Evolutionary conservation across 2,329 filamentous ascomycete genomes (phyloP).

Genomic region (Neonectria neomacrospora): DNA sequence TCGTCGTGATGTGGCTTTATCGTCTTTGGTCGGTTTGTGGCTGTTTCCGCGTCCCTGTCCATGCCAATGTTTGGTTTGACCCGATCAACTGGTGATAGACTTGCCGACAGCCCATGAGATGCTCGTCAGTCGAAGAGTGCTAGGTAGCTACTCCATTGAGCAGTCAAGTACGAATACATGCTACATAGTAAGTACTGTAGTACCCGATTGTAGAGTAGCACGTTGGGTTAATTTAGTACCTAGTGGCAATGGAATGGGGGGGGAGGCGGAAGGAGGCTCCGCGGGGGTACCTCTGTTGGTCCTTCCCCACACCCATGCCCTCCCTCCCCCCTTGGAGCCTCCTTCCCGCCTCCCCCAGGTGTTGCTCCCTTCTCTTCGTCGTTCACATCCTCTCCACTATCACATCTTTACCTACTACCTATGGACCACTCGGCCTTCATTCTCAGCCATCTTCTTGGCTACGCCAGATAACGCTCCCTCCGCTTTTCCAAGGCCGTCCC

Average conservation of each 20-base stretch:
- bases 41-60: too few species aligned
- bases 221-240: too few species aligned
- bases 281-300: too few species aligned
- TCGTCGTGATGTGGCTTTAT: too few species aligned
- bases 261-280: background rate
- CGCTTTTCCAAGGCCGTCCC: background rate
- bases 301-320: background rate
- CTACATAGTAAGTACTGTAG: too few species aligned
- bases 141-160: too few species aligned
- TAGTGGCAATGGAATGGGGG: background rate
- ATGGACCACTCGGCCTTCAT: background rate
- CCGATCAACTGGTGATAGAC: too few species aligned
- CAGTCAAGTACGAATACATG: background rate
- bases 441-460: background rate
- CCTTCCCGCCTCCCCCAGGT: background rate
- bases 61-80: too few species aligned
- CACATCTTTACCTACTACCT: too few species aligned
- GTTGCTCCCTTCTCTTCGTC: background rate
- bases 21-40: too few species aligned
- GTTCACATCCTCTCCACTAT: background rate
- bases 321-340: background rate
- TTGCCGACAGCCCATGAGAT: too few species aligned
- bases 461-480: background rate
- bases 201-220: background rate
- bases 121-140: too few species aligned